Evolutionary conservation across 805 yeast species (phyloP).

Genomic region (Teunomyces kruisii): DNA sequence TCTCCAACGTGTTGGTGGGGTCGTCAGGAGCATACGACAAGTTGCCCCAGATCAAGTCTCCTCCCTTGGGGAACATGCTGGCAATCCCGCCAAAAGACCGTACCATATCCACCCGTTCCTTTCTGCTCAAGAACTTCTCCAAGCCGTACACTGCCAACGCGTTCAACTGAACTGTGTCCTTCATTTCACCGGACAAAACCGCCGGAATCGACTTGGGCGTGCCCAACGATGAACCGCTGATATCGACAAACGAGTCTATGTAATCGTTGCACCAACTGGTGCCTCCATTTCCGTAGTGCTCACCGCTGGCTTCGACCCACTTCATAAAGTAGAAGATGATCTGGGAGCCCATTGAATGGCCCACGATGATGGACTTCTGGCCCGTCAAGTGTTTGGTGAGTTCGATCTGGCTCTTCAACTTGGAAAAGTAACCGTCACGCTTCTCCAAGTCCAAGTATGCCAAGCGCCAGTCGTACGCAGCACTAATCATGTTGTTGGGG

Average conservation of each 20-base stretch:
- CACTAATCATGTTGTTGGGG: conserved; percentile 85
- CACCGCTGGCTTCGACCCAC: conserved; percentile 94
- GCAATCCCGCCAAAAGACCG: conserved; percentile 93
- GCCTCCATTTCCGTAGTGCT: conserved; percentile 88
- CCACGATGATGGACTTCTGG: conserved; percentile 74
- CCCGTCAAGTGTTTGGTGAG: conserved; percentile 46
- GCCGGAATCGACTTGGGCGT: conserved; percentile 95
- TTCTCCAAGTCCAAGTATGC: conserved; percentile 84
- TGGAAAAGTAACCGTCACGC: conserved; percentile 83
- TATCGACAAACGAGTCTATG: conserved; percentile 78
- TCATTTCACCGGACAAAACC: conserved; percentile 95
- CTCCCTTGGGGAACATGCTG: conserved; percentile 96
- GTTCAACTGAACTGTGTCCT: conserved; percentile 92
- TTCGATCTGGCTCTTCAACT: conserved; percentile 74
- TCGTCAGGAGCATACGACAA: conserved; percentile 72
- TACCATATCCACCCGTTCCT: conserved; percentile 83
- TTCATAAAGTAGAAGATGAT: conserved; percentile 83
- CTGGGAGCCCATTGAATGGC: conserved; percentile 98
- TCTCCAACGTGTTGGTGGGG: conserved; percentile 29
- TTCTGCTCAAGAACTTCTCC: conserved; percentile 88
- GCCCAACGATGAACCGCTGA: conserved; percentile 87
- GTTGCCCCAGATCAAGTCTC: conserved; percentile 86
- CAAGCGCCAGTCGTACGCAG: conserved; percentile 95
- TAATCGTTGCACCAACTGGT: conserved; percentile 81
- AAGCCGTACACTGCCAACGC: conserved; percentile 91